A percentile compares a stretch with the other conserved stretches of the same genome.
These are phyloP conservation scores for Candolleomyces eurysporus DNA, from an alignment of 768 basidiomycete species.

Conservation along the genomic window DNA sequence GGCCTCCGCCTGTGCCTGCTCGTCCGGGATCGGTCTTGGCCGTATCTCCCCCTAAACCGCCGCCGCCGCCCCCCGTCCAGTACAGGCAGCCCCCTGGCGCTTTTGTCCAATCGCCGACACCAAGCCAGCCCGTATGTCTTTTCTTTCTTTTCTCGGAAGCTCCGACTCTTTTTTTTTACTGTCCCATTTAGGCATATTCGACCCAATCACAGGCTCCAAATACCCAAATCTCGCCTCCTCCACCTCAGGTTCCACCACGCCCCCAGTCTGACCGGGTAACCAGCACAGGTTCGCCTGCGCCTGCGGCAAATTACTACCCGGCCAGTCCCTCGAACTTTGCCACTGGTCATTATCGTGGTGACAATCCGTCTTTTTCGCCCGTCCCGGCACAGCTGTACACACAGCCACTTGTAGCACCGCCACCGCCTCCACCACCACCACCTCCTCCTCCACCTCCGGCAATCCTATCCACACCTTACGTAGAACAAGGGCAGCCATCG, in stretches of 20 bases:
- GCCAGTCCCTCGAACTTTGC: too few relatives aligned
- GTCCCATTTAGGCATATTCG: too few relatives aligned
- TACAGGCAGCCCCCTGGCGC: too few relatives aligned
- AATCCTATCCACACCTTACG: conserved; percentile 4
- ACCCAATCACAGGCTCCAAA: neutral
- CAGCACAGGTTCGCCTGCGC: too few relatives aligned
- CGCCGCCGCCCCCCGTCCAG: conserved; percentile 22
- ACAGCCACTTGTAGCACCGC: neutral
- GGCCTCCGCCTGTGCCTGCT: conserved; percentile 10
- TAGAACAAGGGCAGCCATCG: conserved; percentile 7
- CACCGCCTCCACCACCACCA: conserved; percentile 10
- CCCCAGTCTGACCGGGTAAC: neutral
- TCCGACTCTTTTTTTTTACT: neutral
- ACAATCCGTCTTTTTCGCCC: too few relatives aligned
- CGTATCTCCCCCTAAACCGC: conserved; percentile 28
- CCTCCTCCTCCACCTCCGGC: conserved; percentile 9
- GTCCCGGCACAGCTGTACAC: neutral
- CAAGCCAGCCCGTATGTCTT: neutral
- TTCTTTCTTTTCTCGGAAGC: neutral
- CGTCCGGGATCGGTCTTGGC: conserved; percentile 1
- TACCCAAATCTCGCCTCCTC: conserved; percentile 2
- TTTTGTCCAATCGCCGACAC: too few relatives aligned
- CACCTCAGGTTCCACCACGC: neutral
- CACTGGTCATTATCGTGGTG: too few relatives aligned
- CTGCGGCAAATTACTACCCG: too few relatives aligned